These are phyloP conservation scores for Tetrastigma voinierianum DNA, from an alignment of 164 flowering plant species.

Conservation along the genomic window DNA sequence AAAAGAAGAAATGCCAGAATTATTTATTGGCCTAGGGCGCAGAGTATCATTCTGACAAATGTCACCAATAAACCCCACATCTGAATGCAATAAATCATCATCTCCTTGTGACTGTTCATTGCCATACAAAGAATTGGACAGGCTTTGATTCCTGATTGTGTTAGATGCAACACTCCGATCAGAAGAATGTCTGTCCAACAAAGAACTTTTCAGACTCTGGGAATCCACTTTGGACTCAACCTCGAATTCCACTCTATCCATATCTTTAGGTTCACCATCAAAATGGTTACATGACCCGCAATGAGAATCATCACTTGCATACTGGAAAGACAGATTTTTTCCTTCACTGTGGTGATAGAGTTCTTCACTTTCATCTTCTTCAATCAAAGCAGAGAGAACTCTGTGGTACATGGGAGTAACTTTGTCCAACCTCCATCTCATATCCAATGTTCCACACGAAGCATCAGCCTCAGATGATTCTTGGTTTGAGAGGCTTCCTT, in stretches of 20 bases:
- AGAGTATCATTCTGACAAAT: conserved; percentile 28
- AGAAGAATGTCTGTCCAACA: conserved; percentile 25
- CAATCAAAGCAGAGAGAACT: conserved; percentile 46
- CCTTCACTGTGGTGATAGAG: conserved; percentile 23
- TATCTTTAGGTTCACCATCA: conserved; percentile 30
- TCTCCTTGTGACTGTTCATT: conserved; percentile 30
- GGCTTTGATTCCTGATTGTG: conserved; percentile 14
- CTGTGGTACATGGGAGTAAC: conserved; percentile 34
- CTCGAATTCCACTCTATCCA: conserved; percentile 38
- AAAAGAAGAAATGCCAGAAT: conserved; percentile 10
- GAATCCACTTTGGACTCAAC: conserved; percentile 33
- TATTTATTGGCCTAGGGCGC: conserved; percentile 16
- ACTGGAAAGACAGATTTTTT: conserved; percentile 27
- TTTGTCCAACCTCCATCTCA: conserved; percentile 18
- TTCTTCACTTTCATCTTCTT: conserved; percentile 39
- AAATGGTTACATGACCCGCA: conserved; percentile 38
- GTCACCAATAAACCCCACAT: conserved; percentile 20
- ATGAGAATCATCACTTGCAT: conserved; percentile 44
- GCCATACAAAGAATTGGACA: conserved; percentile 21
- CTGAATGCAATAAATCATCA: conserved; percentile 32
- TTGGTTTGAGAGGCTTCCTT: conserved; percentile 2
- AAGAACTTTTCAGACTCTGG: conserved; percentile 16
- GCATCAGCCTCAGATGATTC: conserved; percentile 11
- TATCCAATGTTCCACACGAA: conserved; percentile 12
- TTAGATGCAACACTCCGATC: conserved; percentile 24